Percentiles rank a stretch among this genome's conserved stretches.
Conservation (phyloP, 106 monocot species). For the Platanthera guangdongensis region DNA sequence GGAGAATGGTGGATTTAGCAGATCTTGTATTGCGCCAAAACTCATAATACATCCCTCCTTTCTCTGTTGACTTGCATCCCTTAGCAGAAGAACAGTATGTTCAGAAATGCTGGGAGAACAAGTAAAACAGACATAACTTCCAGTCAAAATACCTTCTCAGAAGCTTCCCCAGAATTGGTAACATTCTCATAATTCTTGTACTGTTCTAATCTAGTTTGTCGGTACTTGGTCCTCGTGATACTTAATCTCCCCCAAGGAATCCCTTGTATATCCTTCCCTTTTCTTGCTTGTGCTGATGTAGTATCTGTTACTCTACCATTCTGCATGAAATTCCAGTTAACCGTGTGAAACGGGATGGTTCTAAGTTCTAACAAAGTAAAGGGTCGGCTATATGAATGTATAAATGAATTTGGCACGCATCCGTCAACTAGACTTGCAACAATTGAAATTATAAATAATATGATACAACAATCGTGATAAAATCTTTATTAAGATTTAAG, state of each 20-base stretch:
- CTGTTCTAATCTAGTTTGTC: conserved; percentile 39
- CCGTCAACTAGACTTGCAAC: too few relatives aligned
- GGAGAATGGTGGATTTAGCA: conserved; percentile 38
- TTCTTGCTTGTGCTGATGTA: conserved; percentile 41
- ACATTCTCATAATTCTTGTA: conserved; percentile 73
- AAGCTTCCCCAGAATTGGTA: conserved; percentile 38
- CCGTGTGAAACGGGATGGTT: too few relatives aligned
- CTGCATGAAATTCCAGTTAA: conserved; percentile 1
- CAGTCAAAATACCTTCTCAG: conserved; percentile 25
- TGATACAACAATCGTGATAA: too few relatives aligned
- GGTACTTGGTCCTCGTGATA: conserved; percentile 45
- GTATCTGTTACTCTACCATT: conserved; percentile 40
- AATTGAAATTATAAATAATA: too few relatives aligned
- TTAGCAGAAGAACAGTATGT: conserved; percentile 6
- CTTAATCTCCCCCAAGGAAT: conserved; percentile 54
- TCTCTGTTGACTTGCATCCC: conserved; percentile 37
- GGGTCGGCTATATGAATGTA: too few relatives aligned
- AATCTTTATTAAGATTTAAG: too few relatives aligned
- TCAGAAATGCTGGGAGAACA: neutral
- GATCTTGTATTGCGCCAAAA: conserved; percentile 34
- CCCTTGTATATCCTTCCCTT: conserved; percentile 61
- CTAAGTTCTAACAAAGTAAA: too few relatives aligned
- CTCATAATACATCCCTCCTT: conserved; percentile 33
- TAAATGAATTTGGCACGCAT: too few relatives aligned
- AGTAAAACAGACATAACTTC: neutral